Evolutionary conservation across 805 yeast genomes (phyloP), one percentile per base, ranked within the genome.

Genomic region (Cyberlindnera maritima): DNA sequence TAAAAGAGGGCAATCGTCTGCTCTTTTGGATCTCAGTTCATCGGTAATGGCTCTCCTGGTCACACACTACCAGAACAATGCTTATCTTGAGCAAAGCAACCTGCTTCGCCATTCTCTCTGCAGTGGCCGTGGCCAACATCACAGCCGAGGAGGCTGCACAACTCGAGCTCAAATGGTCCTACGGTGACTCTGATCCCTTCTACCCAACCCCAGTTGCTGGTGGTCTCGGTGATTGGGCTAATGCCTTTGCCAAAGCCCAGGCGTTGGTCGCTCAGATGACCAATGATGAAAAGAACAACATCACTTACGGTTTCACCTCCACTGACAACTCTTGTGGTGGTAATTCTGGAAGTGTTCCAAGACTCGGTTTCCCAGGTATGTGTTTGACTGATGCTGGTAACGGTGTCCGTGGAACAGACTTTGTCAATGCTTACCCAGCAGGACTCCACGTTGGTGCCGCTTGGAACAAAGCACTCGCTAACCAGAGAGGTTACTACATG

Each of bases 391-490:
- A 45, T 28, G 48, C 48, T 7, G 48, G 44, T 17, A 45, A 45
- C 19, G 48, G 48, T 45, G 48, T 45, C n/a, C 48, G 44, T 40
- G 44, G 41, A n/a, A 28, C 48, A 10, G 48, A 45, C 21, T 28
- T 40, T 8, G 44, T 45, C 31, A 45, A 40, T 36, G 48, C 44
- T 4, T 45, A 40, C 35, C 48, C 48, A 7, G 40, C 48, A n/a
- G 44, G 44, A 15, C 15, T 45, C 31, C 48, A 45, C 23, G 39
- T 36, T 26, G 48, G 48, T 36, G 48, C 48, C 9, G 5, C 48
- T 8, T 45, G 44, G 44, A 45, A 45, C 48, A 45, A 31, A 28
- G 40, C 35, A 14, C 29, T 45, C 10, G 32, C 48, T n/a, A 15
- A 36, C 14, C 28, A 45, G 37, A 45, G 48, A 45, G 48, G 38